Evolutionary conservation across 2,329 filamentous ascomycete genomes (phyloP).

Genomic region (Ploettnerulaceae sp.): DNA sequence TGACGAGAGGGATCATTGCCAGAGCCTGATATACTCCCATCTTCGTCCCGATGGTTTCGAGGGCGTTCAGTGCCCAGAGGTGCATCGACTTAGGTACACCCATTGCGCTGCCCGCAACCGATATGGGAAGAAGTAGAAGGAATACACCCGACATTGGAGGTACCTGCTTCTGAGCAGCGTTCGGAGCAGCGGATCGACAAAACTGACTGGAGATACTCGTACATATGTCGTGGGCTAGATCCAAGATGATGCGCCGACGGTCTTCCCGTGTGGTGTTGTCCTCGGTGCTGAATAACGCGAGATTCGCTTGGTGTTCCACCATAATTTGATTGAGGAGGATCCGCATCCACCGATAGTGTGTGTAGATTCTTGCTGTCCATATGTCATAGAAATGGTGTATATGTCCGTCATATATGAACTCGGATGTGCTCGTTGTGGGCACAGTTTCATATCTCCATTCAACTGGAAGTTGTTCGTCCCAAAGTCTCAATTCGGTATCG

Average conservation of each 20-base stretch:
- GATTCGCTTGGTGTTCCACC: conserved; percentile 13
- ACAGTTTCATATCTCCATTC: conserved; percentile 16
- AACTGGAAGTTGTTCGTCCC: conserved; percentile 20
- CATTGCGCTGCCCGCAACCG: conserved; percentile 21
- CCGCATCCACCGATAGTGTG: conserved; percentile 24
- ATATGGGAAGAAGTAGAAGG: conserved; percentile 23
- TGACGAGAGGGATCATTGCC: conserved; percentile 12
- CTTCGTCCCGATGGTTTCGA: conserved; percentile 15
- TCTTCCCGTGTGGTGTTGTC: conserved; percentile 12
- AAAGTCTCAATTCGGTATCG: conserved; percentile 20
- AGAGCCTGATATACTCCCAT: conserved; percentile 23
- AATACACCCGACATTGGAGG: conserved; percentile 21
- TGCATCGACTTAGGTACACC: conserved; percentile 23
- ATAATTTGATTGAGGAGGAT: conserved; percentile 27
- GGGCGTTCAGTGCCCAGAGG: too few species aligned
- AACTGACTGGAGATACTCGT: conserved; percentile 20
- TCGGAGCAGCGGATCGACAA: conserved; percentile 1
- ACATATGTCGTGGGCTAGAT: conserved; percentile 26
- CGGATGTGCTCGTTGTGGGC: not conserved
- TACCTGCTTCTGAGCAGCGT: not conserved
- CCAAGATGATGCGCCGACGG: conserved; percentile 15
- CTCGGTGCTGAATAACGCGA: conserved; percentile 12
- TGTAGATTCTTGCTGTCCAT: conserved; percentile 26
- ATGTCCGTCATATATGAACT: conserved; percentile 14
- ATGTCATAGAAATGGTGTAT: conserved; percentile 23